phyloP scores from a whole-genome alignment of 2,329 filamentous ascomycete genomes.

The Apiospora aurea region DNA sequence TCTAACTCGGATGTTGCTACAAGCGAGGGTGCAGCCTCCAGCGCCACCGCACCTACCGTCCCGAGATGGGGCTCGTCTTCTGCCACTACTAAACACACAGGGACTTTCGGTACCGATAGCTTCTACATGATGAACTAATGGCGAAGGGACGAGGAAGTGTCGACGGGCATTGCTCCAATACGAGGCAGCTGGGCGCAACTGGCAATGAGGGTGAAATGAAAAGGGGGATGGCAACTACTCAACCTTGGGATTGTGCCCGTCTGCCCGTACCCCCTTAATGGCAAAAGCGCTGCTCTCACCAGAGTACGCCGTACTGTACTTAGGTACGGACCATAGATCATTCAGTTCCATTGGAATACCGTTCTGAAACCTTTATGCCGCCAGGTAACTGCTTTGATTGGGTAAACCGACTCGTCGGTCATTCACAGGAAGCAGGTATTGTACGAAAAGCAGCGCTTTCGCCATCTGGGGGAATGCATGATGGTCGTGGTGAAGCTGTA shows the following conservation, averaged over 20 bases:
- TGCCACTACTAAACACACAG: neutral
- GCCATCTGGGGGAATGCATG: no score
- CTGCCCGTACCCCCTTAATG: no score
- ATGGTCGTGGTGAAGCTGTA: neutral
- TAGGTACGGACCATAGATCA: no score
- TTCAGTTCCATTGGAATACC: no score
- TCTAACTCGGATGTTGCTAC: neutral
- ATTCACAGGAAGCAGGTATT: no score
- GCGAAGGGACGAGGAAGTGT: neutral
- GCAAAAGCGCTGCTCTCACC: no score
- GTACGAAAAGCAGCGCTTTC: no score
- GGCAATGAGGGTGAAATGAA: neutral
- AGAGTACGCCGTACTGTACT: no score
- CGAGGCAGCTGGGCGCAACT: neutral
- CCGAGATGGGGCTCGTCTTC: no score
- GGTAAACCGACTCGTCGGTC: no score
- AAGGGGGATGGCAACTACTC: neutral
- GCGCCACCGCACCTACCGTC: neutral
- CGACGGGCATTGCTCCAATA: neutral
- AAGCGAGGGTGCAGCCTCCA: neutral
- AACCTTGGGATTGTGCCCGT: neutral
- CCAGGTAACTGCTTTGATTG: no score
- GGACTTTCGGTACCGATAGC: neutral
- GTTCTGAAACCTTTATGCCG: no score
- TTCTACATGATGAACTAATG: neutral